Evolutionary conservation across 345 rosid genomes (phyloP), one percentile per base, ranked within the genome.

Genomic region (Camelina laxa): DNA sequence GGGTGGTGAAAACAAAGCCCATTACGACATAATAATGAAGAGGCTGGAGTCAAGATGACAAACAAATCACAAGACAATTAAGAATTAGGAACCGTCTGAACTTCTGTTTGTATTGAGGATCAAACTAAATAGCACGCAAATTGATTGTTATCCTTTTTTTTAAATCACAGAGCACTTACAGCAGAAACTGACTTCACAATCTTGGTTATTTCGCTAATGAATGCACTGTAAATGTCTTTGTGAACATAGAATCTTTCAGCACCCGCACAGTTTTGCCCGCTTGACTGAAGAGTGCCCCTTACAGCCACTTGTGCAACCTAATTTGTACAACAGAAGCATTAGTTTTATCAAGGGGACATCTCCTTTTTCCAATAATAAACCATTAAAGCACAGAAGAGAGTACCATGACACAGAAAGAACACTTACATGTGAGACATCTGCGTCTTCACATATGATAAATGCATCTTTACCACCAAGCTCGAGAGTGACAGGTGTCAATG

Each of bases 381-480:
- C 30, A 55, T 59, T 57, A 45, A 56, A 54, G 67, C 6, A 67
- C 38, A 69, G 10, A 58, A 24, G 57, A 19, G 27, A 33, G 45
- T 35, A 76, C 21, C 14, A 45, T 35, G 60, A 14, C 31, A 36
- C 27, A 55, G 39, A 49, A 59, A 67, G 14, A 63, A 48, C 53
- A 72, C 86, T 70, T 85, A 95, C 99, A 67, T 88, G 90, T 70
- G 89, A 76, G 79, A 95, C 82, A 67, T 95, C 97, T 13, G 77
- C 88, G 74, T 95, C 99, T 55, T 95, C 97, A 80, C 98, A 92
- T 65, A 95, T 86, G 67, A 95, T 85, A 75, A 92, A 95, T 65
- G 94, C 88, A 84, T 95, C 99, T 82, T 95, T 95, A 67, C 99
- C 98, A 66, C 98, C 99, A 58, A 95, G 98, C 93, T 95, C 98